A percentile compares a stretch with the other conserved stretches of the same genome.
phyloP scores from a whole-genome alignment of 257 asterid species.

The Jacaranda copaia region DNA sequence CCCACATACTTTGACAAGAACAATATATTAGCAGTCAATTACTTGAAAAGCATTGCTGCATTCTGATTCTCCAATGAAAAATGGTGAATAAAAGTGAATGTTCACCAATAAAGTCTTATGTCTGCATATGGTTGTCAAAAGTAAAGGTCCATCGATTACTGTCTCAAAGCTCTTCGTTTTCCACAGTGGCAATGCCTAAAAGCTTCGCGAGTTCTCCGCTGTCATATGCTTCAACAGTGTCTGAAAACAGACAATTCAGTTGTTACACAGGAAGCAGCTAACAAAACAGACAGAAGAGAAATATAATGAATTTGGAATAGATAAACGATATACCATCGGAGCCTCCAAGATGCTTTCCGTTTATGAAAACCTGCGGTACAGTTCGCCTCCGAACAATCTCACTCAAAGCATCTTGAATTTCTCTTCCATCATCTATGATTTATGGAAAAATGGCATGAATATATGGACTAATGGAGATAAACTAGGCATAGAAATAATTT shows the following conservation, averaged over 20 bases:
- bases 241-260: conserved; percentile 48
- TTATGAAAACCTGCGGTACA: conserved; percentile 89
- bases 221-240: conserved; percentile 80
- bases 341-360: conserved; percentile 95
- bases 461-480: not conserved
- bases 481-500: not conserved
- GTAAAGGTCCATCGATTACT: not conserved
- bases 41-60: no score
- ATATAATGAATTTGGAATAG: conserved; percentile 8
- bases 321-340: conserved; percentile 74
- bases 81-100: not conserved
- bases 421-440: conserved; percentile 73
- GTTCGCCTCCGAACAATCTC: conserved; percentile 77
- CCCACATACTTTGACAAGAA: no score
- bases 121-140: not conserved
- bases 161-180: conserved; percentile 73
- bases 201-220: conserved; percentile 74
- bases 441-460: not conserved
- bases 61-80: no score
- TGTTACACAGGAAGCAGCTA: conserved; percentile 22
- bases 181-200: conserved; percentile 52
- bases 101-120: conserved; percentile 12
- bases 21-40: no score
- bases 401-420: conserved; percentile 79
- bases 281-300: not conserved